Percentiles rank a stretch among this genome's conserved stretches.
These are phyloP conservation scores for Salix purpurea DNA, from an alignment of 345 rosid species.

Conservation along the genomic window DNA sequence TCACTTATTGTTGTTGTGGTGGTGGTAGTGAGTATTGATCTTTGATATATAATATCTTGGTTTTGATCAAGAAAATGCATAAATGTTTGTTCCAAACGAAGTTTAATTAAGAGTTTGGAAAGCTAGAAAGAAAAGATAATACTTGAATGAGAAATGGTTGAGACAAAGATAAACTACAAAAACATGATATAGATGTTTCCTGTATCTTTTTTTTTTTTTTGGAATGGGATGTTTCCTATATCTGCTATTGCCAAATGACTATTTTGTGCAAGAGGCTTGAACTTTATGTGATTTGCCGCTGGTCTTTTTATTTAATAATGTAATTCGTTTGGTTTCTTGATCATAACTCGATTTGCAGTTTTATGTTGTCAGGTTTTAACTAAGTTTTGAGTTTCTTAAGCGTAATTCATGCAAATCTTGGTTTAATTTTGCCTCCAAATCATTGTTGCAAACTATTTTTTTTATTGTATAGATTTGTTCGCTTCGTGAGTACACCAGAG, in stretches of 20 bases:
- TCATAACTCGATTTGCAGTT: neutral
- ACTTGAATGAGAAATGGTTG: neutral
- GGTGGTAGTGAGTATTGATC: neutral
- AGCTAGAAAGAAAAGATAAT: neutral
- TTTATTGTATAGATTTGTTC: conserved; percentile 72
- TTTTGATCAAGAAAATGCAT: neutral
- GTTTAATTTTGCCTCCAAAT: neutral
- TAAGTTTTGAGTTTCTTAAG: neutral
- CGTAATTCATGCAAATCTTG: neutral
- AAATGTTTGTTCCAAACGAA: neutral
- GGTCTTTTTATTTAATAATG: neutral
- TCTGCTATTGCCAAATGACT: neutral
- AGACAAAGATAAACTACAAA: neutral
- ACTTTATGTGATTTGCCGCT: neutral
- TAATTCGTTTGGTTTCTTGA: neutral
- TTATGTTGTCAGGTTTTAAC: neutral
- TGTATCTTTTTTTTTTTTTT: no score
- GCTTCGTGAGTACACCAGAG: conserved; percentile 95
- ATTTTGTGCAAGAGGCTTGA: neutral
- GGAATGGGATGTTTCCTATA: neutral
- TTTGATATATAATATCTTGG: neutral
- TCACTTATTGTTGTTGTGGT: neutral
- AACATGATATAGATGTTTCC: neutral
- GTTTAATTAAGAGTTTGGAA: neutral
- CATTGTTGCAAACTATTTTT: conserved; percentile 8